Evolutionary conservation across 345 rosid species (phyloP).

Genomic region (Populus davidiana): DNA sequence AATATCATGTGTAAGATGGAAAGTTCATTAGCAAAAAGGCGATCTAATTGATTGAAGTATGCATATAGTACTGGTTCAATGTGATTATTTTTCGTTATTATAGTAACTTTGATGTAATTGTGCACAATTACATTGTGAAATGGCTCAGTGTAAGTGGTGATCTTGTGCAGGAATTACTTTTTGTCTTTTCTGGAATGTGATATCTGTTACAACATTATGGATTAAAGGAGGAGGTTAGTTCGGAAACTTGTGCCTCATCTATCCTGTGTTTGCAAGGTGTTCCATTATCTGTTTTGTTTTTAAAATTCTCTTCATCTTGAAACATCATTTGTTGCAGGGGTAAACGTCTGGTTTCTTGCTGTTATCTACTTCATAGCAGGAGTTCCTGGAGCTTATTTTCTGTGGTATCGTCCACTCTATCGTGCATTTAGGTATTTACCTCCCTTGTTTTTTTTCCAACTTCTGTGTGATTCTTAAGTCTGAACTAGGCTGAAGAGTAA

Average conservation of each 20-base stretch:
- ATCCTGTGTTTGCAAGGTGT: background rate
- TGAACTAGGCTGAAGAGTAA: background rate
- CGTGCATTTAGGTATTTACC: conserved; percentile 71
- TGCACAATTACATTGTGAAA: background rate
- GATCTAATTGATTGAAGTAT: background rate
- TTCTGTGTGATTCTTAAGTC: background rate
- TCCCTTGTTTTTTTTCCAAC: background rate
- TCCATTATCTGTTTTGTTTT: background rate
- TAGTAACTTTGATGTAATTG: background rate
- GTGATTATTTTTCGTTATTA: background rate
- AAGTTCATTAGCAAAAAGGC: background rate
- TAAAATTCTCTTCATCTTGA: background rate
- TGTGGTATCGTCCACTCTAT: conserved; percentile 90
- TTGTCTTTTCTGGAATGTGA: conserved; percentile 82
- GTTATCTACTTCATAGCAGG: conserved; percentile 86
- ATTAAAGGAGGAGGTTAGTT: conserved; percentile 72
- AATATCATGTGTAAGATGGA: background rate
- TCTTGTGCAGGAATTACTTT: conserved; percentile 64
- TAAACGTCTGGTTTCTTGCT: conserved; percentile 91
- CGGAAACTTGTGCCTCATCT: conserved; percentile 1
- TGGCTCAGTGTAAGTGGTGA: background rate
- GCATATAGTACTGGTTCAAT: background rate
- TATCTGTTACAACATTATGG: conserved; percentile 84
- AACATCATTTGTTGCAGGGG: conserved; percentile 44
- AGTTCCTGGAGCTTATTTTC: conserved; percentile 58